Evolutionary conservation across 2,329 filamentous ascomycete genomes (phyloP), one percentile per base, ranked within the genome.

Genomic region (Ophiostoma sp.): DNA sequence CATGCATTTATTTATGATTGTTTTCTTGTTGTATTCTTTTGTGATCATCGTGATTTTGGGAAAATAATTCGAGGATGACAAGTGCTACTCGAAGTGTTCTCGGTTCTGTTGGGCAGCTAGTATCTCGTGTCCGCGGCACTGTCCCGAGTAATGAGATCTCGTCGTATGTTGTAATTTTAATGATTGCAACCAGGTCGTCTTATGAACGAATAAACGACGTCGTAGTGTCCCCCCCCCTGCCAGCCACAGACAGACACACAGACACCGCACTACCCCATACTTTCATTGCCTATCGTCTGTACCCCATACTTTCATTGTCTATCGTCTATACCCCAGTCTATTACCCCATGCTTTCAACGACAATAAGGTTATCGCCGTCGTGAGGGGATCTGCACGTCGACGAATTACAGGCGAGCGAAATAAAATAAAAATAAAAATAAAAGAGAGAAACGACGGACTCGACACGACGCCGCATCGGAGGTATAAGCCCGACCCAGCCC

Each of bases 241-340:
- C 23, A 57, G 23, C n/a, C 20, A 27, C 52, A 54, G 7, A 54
- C 20, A 54, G 3, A 10, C 48, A 57, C n/a, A 57, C 23, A 57
- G n/a, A 20, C 60, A 11, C 60, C 33, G 33, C 23, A n/a, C 60
- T 64, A 36, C 60, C 60, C 60, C 60, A 64, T 64, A 64, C 60
- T 62, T 27, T 57, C 10, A 23, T 10, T 54, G n/a, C 13, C 52
- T 31, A 23, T 17, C 15, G 15, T 23, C 31, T 15, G 11, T 36
- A 36, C 31, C 60, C 60, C 31, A 64, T n/a, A 64, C 60, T 62
- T 27, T 57, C 13, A 39, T 10, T 54, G n/a, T 27, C 52, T 31
- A 23, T 17, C 15, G 15, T 23, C 31, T 15, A n/a, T 36, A 36
- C 31, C 60, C 60, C 31, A 64, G n/a, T n/a, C n/a, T n/a, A n/a